Base-by-base conservation (phyloP, 768 basidiomycete genomes). In the Chlorophyllum brunneum region DNA sequence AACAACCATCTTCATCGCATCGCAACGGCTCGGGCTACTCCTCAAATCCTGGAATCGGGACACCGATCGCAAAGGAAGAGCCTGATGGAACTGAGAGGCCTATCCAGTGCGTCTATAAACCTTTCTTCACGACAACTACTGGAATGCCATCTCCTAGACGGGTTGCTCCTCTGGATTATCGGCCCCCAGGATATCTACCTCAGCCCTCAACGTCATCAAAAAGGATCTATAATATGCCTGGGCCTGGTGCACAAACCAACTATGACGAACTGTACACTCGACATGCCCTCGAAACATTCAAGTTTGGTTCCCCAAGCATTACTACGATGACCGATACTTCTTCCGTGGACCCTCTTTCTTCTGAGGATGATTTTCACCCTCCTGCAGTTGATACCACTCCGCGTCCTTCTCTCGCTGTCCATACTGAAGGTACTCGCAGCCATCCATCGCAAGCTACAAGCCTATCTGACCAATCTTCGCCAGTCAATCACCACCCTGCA, bases 321-420 rank as follows among this genome's bases (percentile, higher is more conserved):
- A 56, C 66, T 13, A 58, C 70, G 4, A 59, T 62, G 6, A 59
- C 64, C 40, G 72, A 76, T 48, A 73, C 73, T 2, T 66, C 69
- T 37, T 61, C 64, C 31, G 37, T 53, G 11, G 51, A 53, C 27
- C 51, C 51, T 38, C 37, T 45, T 22, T 46, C 73, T 43, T 66
- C 69, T 27, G 73, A 53, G 16, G 51, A 78, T 51, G 74, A 75
- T 24, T 54, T 61, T 36, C 59, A 58, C 20, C 56, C 57, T 39
- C 51, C 34, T 26, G 62, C 60, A 18, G 65, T 69, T 30, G 78
- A 80, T 61, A 72, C 74, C 29, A 80, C 79, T 4, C 79, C 79
- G 41, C 70, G 79, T 20, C 78, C 76, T 2, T 79, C 78, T 30
- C 70, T 80, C 30, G 70, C 71, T 36, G 63, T 63, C 48, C 60